Evolutionary conservation across 2,329 filamentous ascomycete genomes (phyloP), one percentile per base, ranked within the genome.

Genomic region (Teratosphaeria destructans): DNA sequence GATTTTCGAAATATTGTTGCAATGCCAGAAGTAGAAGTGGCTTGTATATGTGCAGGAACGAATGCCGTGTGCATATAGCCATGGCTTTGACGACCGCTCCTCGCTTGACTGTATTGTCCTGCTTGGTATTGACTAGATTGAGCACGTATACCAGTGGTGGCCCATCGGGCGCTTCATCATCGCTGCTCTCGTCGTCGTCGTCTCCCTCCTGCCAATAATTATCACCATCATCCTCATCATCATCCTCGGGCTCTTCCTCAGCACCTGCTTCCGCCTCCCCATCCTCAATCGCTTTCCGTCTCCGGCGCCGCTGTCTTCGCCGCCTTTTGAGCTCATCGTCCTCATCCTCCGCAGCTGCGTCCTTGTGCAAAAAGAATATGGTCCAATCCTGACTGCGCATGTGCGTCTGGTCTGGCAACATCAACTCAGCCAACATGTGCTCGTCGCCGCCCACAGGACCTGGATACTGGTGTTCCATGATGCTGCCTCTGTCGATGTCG

Each of bases 31-130:
- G 79, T 57, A 99, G 80, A 47, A 99, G 81, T 32, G 94, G 94
- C 82, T 99, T 99, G 79, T 99, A 99, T 64, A 99, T 99, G 75
- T 99, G 94, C 66, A 99, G 78, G 75, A 99, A 99, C 3, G 94
- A 92, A 78, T 99, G 94, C 52, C 94, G 82, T 7, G 94, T 99
- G 78, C 94, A 99, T 66, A 99, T 96, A 34, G 94, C 94, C 94
- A 99, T 99, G 52, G 94, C 90, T 73, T 97, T 97, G 60, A 97
- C 93, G 56, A 96, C 82, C 23, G 94, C 94, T 60, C 94, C 94
- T 81, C 94, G 80, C 76, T 94, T 95, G 55, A 90, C 90, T 23
- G 87, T 88, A 70, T 89, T 93, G 77, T 99, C 94, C 73, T 95
- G 90, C 74, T 97, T 97, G 7, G 93, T 99, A 73, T 99, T 97